These are phyloP conservation scores for Aspergillus fischeri DNA, from an alignment of 2,329 filamentous ascomycete species.

Conservation along the genomic window DNA sequence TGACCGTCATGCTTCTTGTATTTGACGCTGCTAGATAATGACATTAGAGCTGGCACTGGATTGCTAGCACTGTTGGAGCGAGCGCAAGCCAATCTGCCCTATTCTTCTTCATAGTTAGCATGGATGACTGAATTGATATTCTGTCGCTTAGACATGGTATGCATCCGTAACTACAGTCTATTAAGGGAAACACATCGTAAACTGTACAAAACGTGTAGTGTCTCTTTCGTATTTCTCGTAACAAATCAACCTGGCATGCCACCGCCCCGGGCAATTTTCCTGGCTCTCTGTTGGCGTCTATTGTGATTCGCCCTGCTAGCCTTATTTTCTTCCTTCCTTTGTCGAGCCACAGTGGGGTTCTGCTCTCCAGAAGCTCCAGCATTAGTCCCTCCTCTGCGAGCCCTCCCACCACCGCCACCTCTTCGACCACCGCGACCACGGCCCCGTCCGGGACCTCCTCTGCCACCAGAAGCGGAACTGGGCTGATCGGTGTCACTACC, in stretches of 20 bases:
- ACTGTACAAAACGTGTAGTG: background rate
- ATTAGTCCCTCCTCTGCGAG: conserved; percentile 50
- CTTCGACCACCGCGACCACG: conserved; percentile 49
- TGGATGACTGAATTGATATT: background rate
- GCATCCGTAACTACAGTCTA: background rate
- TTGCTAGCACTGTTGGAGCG: background rate
- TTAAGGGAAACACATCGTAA: background rate
- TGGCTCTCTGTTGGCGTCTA: conserved; percentile 65
- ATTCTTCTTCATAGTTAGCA: background rate
- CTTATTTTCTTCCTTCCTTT: conserved; percentile 79
- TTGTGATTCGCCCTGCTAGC: conserved; percentile 81
- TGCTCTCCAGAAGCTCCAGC: conserved; percentile 61
- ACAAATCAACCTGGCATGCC: conserved; percentile 27
- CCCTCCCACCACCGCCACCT: conserved; percentile 46
- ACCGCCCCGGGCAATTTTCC: conserved; percentile 58
- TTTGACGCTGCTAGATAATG: background rate
- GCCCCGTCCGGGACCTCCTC: conserved; percentile 37
- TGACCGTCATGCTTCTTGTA: background rate
- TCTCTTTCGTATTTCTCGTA: background rate
- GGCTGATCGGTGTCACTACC: conserved; percentile 41
- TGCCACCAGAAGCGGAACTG: conserved; percentile 24
- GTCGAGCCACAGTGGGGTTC: conserved; percentile 66
- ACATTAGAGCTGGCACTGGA: background rate
- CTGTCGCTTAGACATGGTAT: background rate
- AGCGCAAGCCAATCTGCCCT: background rate